These are phyloP conservation scores for Kluyveromyces nonfermentans DNA, from an alignment of 805 yeast species.

Conservation along the genomic window DNA sequence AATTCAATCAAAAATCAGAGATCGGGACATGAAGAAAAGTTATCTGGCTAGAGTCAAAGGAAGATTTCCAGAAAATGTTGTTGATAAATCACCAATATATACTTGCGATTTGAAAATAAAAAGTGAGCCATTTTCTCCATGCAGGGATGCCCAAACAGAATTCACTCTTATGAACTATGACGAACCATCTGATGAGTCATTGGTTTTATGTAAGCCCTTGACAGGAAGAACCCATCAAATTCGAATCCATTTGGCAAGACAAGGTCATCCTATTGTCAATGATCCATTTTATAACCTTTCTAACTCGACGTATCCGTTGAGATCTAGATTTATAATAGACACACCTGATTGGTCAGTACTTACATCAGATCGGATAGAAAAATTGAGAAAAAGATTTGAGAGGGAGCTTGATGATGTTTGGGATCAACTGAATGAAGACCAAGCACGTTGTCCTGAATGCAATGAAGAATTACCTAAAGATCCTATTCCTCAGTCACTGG, in stretches of 20 bases:
- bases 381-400: slow-evolving; percentile 9
- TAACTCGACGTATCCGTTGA: slow-evolving; percentile 15
- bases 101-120: slow-evolving; percentile 60
- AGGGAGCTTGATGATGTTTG: slow-evolving; percentile 2
- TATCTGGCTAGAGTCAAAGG: slow-evolving; percentile 86
- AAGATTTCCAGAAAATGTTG: slow-evolving; percentile 46
- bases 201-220: slow-evolving; percentile 76
- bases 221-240: slow-evolving; percentile 96
- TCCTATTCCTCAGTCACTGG: slow-evolving; percentile 21
- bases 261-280: slow-evolving; percentile 82
- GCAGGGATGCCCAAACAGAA: slow-evolving; percentile 59
- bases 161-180: slow-evolving; percentile 59
- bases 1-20: slow-evolving; percentile 46
- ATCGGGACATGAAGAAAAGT: slow-evolving; percentile 59
- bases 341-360: slow-evolving; percentile 12
- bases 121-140: slow-evolving; percentile 39
- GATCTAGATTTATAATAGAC: slow-evolving; percentile 17
- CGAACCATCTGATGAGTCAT: slow-evolving; percentile 34
- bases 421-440: slow-evolving; percentile 10
- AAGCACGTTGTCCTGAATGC: slow-evolving; percentile 20
- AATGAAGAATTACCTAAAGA: slow-evolving; percentile 16
- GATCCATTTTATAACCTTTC: slow-evolving; percentile 57
- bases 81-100: slow-evolving; percentile 37
- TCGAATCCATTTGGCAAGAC: slow-evolving; percentile 77
- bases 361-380: slow-evolving; percentile 1